These are phyloP conservation scores for Ochetophila trinervis DNA, from an alignment of 306 rosid species.

Conservation along the genomic window DNA sequence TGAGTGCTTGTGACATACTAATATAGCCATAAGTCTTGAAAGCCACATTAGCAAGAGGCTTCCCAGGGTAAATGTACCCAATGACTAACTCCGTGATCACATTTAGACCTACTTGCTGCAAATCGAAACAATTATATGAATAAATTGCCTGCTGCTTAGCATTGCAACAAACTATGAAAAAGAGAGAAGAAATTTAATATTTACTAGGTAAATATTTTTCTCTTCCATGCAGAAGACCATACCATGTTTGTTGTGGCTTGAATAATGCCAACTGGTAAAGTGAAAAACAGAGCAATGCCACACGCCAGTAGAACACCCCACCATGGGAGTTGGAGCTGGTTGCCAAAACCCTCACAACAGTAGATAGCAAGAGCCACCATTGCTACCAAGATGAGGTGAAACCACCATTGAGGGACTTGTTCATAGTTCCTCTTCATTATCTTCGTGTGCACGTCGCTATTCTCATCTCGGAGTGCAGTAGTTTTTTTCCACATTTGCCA, in stretches of 20 bases:
- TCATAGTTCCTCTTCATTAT: constrained; percentile 81
- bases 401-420: constrained; percentile 90
- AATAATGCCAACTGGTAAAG: constrained; percentile 81
- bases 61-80: constrained; percentile 78
- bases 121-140: neutral
- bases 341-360: constrained; percentile 72
- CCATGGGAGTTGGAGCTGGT: constrained; percentile 96
- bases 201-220: neutral
- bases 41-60: constrained; percentile 83
- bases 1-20: constrained; percentile 84
- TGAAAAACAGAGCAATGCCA: constrained; percentile 61
- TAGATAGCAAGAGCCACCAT: constrained; percentile 46
- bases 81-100: constrained; percentile 86
- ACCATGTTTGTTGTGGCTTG: constrained; percentile 89
- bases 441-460: constrained; percentile 71
- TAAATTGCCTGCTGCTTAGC: no score
- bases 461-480: constrained; percentile 22
- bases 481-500: constrained; percentile 57
- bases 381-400: constrained; percentile 35
- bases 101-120: constrained; percentile 87
- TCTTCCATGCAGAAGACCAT: neutral
- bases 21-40: constrained; percentile 93
- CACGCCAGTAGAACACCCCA: constrained; percentile 82
- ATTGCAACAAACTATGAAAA: neutral
- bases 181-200: no score